Base-by-base conservation (phyloP, 306 rosid genomes). In the Quercus aquifolioides region DNA sequence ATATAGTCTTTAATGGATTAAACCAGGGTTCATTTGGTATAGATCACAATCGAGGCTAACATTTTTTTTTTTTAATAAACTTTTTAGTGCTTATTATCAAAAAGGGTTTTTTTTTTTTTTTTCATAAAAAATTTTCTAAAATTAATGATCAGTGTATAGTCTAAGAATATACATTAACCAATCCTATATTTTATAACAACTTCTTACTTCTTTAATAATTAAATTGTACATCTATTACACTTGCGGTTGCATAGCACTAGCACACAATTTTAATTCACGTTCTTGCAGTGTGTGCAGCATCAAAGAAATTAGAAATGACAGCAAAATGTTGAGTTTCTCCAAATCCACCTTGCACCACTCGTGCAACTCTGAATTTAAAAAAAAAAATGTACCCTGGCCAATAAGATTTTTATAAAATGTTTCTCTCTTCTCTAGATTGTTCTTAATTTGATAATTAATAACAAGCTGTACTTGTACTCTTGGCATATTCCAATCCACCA, bases 331-430 rank as follows among this genome's bases (percentile, higher is more conserved):
- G 54, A 23, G 19, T 64, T 1, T 25, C 5, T 5, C 3, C n/a
- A 5, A 17, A 18, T 19, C n/a, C 52, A 26, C 28, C 20, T 33
- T 74, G 85, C 81, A 76, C 72, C 89, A 85, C 86, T 86, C 89
- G 96, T 91, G 96, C 92, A 89, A 71, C 87, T 79, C 80, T 51
- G 70, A 70, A 84, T 78, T 80, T 82, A 83, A 41, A 60, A 69
- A 69, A 67, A 23, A 57, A 33, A n/a, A 72, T 17, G 70, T 49
- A 13, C 49, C 13, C 71, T 64, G 71, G 17, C 71, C 12, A 17
- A 64, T 3, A 64, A 30, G 46, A 64, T 31, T 64, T 17, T 18
- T 31, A 64, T 59, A 6, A 41, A 41, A 41, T 38, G 20, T 77
- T 41, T n/a, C 60, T 2, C 52, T 59, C 5, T 13, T 62, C 72